These are phyloP conservation scores for Cladosporium sp. DNA, from an alignment of 2,329 filamentous ascomycete species.

Conservation along the genomic window DNA sequence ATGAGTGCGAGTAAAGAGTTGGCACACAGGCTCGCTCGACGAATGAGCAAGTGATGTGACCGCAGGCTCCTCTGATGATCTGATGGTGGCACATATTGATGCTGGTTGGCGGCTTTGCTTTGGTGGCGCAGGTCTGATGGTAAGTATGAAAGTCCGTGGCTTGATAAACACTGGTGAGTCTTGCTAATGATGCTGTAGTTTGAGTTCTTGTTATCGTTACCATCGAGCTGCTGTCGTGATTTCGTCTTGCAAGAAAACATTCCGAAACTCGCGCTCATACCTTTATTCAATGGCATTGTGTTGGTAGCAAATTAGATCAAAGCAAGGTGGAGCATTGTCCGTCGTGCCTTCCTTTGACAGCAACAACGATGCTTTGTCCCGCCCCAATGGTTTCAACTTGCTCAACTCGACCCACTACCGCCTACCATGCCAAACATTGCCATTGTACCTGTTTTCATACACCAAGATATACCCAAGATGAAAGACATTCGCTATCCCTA, in stretches of 20 bases:
- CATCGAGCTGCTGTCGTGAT: neutral
- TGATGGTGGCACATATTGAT: neutral
- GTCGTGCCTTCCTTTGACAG: constrained; percentile 1
- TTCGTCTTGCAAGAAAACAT: neutral
- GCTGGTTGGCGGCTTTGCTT: neutral
- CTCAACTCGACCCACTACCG: neutral
- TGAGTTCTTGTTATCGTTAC: neutral
- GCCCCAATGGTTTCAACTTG: neutral
- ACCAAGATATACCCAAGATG: neutral
- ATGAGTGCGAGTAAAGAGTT: neutral
- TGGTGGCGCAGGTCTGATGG: neutral
- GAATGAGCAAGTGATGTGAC: neutral
- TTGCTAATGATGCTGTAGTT: neutral
- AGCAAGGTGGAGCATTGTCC: neutral
- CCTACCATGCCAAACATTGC: neutral
- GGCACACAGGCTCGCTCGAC: neutral
- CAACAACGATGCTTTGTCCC: neutral
- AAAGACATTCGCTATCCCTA: neutral
- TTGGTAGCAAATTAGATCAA: neutral
- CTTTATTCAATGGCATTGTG: neutral
- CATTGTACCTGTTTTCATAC: neutral
- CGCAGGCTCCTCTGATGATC: neutral
- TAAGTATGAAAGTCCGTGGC: no score
- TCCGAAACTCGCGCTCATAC: neutral
- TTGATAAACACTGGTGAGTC: no score